Evolutionary conservation across 2,329 filamentous ascomycete genomes (phyloP).

Genomic region (Microcyclospora tardicrescens): DNA sequence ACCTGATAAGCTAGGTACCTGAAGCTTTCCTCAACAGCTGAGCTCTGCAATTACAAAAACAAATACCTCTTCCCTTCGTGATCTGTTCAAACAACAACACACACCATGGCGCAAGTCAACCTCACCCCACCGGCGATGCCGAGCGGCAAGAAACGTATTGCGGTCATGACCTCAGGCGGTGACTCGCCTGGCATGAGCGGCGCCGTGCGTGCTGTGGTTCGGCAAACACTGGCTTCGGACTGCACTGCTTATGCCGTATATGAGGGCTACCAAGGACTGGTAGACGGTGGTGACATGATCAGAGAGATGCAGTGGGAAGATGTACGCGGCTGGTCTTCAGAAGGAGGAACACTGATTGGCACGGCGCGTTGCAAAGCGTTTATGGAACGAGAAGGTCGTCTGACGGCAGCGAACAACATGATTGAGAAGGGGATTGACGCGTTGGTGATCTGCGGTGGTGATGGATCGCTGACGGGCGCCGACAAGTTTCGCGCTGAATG

Average conservation of each 20-base stretch:
- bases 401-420: conserved; percentile 87
- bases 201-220: conserved; percentile 77
- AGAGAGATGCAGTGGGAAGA: conserved; percentile 81
- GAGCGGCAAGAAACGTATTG: conserved; percentile 50
- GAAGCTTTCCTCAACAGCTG: too few species aligned
- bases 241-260: conserved; percentile 45
- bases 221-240: conserved; percentile 71
- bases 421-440: conserved; percentile 86
- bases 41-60: too few species aligned
- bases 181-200: conserved; percentile 94
- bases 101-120: conserved; percentile 19
- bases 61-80: too few species aligned
- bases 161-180: conserved; percentile 86
- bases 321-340: conserved; percentile 84
- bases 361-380: conserved; percentile 89
- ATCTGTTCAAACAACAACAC: too few species aligned
- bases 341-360: conserved; percentile 90
- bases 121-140: conserved; percentile 19
- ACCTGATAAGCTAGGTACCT: too few species aligned
- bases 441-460: conserved; percentile 90
- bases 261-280: conserved; percentile 92
- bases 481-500: conserved; percentile 89
- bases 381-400: conserved; percentile 71
- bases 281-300: conserved; percentile 80
- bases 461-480: conserved; percentile 89